These are phyloP conservation scores for Boletus tomentosulus DNA, from an alignment of 768 basidiomycete genomes.

Conservation along the genomic window DNA sequence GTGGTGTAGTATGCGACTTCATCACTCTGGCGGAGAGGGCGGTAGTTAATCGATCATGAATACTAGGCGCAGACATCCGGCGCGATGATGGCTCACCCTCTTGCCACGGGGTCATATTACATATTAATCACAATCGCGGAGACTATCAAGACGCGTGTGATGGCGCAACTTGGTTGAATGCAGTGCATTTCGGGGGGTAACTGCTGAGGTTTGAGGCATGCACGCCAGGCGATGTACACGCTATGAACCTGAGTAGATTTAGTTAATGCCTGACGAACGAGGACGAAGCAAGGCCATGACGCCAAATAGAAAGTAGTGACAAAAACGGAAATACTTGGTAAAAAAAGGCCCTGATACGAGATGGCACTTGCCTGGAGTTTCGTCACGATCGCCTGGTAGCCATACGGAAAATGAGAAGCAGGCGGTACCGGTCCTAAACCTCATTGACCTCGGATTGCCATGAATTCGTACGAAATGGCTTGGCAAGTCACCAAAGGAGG, in stretches of 20 bases:
- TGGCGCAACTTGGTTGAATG: slow-evolving; percentile 18
- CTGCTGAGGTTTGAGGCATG: slow-evolving; percentile 16
- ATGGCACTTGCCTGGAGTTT: slow-evolving; percentile 2
- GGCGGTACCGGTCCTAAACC: neutral
- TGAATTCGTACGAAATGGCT: neutral
- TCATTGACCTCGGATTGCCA: slow-evolving; percentile 6
- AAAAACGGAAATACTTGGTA: slow-evolving; percentile 8
- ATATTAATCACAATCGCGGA: slow-evolving; percentile 25
- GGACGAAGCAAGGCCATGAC: slow-evolving; percentile 23
- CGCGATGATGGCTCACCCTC: slow-evolving; percentile 21
- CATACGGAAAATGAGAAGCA: slow-evolving; percentile 2
- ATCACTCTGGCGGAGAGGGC: slow-evolving; percentile 21
- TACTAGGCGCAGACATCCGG: slow-evolving; percentile 15
- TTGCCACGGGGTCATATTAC: slow-evolving; percentile 26
- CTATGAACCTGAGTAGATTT: slow-evolving; percentile 14
- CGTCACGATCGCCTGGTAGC: slow-evolving; percentile 3
- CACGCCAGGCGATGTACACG: slow-evolving; percentile 24
- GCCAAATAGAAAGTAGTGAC: neutral
- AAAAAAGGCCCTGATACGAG: slow-evolving; percentile 3
- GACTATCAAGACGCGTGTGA: slow-evolving; percentile 19
- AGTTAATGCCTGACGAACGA: slow-evolving; percentile 13
- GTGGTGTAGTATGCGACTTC: slow-evolving; percentile 20
- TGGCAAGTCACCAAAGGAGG: neutral
- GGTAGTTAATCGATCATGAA: slow-evolving; percentile 19
- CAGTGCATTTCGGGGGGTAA: slow-evolving; percentile 15